Evolutionary conservation across 768 basidiomycete species (phyloP).

Genomic region (Lentinus brumalis): DNA sequence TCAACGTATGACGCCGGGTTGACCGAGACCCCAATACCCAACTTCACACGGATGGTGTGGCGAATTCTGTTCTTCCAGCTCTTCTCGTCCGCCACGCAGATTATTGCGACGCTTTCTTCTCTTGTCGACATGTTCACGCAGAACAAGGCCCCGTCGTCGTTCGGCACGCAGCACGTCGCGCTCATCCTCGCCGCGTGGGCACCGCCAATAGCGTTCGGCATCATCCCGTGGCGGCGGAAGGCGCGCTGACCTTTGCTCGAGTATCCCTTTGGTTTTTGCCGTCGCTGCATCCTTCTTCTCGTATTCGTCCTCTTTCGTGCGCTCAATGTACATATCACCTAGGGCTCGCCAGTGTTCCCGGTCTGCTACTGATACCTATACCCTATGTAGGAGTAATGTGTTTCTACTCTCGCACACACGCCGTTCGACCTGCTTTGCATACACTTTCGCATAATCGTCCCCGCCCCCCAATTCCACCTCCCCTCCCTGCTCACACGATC

Average conservation of each 20-base stretch:
- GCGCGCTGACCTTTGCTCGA: not conserved
- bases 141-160: conserved; percentile 54
- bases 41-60: conserved; percentile 38
- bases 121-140: conserved; percentile 49
- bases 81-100: conserved; percentile 34
- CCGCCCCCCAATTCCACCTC: not conserved
- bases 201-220: conserved; percentile 57
- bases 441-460: conserved; percentile 7
- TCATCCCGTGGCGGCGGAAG: conserved; percentile 17
- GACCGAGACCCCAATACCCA: conserved; percentile 16
- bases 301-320: not conserved
- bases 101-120: conserved; percentile 44
- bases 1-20: conserved; percentile 20
- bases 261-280: not conserved
- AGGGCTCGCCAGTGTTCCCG: not conserved
- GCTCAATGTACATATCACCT: not conserved
- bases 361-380: not conserved
- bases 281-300: too few species aligned
- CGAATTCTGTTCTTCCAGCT: conserved; percentile 58
- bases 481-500: not conserved
- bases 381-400: conserved; percentile 21
- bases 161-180: conserved; percentile 69
- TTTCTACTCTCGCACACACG: conserved; percentile 19
- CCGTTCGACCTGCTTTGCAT: not conserved
- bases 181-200: conserved; percentile 62